phyloP scores from a whole-genome alignment of 1,284 basidiomycete species.

The Rhizoctonia solani region DNA sequence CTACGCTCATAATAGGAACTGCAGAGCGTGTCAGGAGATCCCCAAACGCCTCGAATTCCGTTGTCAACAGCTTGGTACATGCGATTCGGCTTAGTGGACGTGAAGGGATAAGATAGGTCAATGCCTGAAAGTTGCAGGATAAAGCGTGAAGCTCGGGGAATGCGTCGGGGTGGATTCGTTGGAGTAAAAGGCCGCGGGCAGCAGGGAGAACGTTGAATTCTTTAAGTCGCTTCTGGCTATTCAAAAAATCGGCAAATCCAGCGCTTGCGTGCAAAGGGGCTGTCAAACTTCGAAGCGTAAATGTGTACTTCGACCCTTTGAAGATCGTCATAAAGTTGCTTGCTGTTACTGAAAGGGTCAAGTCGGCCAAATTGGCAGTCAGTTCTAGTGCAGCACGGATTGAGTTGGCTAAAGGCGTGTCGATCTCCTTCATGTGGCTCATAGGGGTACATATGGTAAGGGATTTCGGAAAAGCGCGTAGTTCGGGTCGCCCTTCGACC shows the following conservation, averaged over 20 bases:
- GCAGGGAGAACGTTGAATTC: not conserved
- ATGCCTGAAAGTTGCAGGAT: slow-evolving; percentile 2
- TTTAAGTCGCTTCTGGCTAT: slow-evolving; percentile 1
- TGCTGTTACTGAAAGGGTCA: not conserved
- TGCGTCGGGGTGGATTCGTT: not conserved
- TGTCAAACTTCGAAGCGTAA: not conserved
- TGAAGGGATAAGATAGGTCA: slow-evolving; percentile 1
- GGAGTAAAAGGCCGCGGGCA: slow-evolving; percentile 3
- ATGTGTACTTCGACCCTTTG: slow-evolving; percentile 2
- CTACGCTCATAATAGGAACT: not conserved
- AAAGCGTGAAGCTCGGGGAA: slow-evolving; percentile 1
- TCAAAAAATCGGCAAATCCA: slow-evolving; percentile 8
- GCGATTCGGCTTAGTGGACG: not conserved
- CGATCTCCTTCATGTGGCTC: slow-evolving; percentile 15
- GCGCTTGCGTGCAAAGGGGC: slow-evolving; percentile 11
- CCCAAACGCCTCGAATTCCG: slow-evolving; percentile 11
- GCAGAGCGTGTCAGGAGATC: not conserved
- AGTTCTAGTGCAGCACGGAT: slow-evolving; percentile 15
- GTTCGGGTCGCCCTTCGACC: not conserved
- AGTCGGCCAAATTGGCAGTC: not conserved
- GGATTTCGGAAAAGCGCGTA: not conserved
- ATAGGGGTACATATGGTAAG: slow-evolving; percentile 1
- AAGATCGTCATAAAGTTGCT: slow-evolving; percentile 1
- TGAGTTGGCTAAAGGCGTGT: not conserved
- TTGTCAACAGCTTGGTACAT: slow-evolving; percentile 1